Evolutionary conservation across 2,329 filamentous ascomycete species (phyloP).

Genomic region (Fusarium palustre): DNA sequence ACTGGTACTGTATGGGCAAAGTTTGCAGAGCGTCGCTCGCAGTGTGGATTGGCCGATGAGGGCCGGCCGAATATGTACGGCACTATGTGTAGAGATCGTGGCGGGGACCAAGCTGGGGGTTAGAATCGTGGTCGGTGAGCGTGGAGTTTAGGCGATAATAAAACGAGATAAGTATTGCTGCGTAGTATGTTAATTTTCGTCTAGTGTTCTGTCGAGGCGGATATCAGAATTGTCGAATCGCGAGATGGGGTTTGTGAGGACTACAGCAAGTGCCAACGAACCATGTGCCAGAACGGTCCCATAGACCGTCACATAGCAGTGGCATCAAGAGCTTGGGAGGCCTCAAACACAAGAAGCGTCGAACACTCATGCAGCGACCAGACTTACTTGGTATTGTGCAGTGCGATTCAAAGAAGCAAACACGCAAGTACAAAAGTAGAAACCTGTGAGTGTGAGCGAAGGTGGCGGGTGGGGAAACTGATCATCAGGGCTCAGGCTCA

Average conservation of each 20-base stretch:
- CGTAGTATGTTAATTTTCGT: background rate
- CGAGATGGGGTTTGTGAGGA: background rate
- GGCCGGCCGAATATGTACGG: background rate
- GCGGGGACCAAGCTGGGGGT: conserved; percentile 25
- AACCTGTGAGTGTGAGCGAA: conserved; percentile 9
- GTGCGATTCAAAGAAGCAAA: conserved; percentile 3
- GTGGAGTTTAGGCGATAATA: conserved; percentile 27
- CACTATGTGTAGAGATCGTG: conserved; percentile 13
- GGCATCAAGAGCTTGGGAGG: background rate
- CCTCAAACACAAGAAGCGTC: conserved; percentile 12
- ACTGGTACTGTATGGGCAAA: background rate
- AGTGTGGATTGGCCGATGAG: background rate
- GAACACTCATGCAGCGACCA: conserved; percentile 21
- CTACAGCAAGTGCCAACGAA: background rate
- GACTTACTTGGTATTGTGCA: conserved; percentile 7
- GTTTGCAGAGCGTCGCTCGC: background rate
- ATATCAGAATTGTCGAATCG: conserved; percentile 14
- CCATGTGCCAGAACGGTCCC: conserved; percentile 1
- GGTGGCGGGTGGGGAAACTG: conserved; percentile 32
- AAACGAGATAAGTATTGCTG: conserved; percentile 1
- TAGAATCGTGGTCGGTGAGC: conserved; percentile 22
- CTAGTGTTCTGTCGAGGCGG: background rate
- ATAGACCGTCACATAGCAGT: conserved; percentile 1
- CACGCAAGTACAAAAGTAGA: conserved; percentile 8
- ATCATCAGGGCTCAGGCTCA: conserved; percentile 35